Percentiles rank a stretch among this genome's conserved stretches.
Conservation (phyloP, 1,284 basidiomycete species). For the Sanghuangporus weigelae region DNA sequence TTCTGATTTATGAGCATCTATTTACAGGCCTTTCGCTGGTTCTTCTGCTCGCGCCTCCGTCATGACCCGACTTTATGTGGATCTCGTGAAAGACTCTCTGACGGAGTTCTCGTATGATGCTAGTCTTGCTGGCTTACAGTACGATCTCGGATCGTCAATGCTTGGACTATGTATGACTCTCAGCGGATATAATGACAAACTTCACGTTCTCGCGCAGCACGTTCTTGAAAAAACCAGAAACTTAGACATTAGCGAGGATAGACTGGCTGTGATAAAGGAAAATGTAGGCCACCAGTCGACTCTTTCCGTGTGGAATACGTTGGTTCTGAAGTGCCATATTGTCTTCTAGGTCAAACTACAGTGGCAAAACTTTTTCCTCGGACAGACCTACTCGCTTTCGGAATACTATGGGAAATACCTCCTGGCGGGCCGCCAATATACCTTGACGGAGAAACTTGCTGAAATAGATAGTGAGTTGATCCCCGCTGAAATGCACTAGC, state of each 20-base stretch:
- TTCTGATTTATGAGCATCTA: slow-evolving; percentile 1
- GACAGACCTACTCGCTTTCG: slow-evolving; percentile 79
- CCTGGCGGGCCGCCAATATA: slow-evolving; percentile 72
- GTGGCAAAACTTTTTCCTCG: slow-evolving; percentile 86
- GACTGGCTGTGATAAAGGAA: slow-evolving; percentile 84
- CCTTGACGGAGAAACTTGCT: slow-evolving; percentile 72
- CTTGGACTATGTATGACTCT: slow-evolving; percentile 71
- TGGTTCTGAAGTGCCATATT: not conserved
- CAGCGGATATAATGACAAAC: slow-evolving; percentile 93
- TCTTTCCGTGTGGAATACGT: slow-evolving; percentile 3
- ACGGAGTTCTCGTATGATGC: slow-evolving; percentile 94
- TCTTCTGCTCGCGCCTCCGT: slow-evolving; percentile 53
- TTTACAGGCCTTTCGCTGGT: slow-evolving; percentile 46
- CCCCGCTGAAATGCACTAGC: slow-evolving; percentile 5
- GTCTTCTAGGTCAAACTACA: slow-evolving; percentile 54
- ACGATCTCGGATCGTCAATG: slow-evolving; percentile 63
- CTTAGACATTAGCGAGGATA: slow-evolving; percentile 64
- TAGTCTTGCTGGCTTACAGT: slow-evolving; percentile 84
- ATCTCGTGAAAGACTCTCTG: slow-evolving; percentile 85
- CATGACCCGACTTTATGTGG: slow-evolving; percentile 76
- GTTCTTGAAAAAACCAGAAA: slow-evolving; percentile 72
- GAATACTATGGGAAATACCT: slow-evolving; percentile 76
- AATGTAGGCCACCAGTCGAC: slow-evolving; percentile 45
- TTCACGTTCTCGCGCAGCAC: slow-evolving; percentile 71
- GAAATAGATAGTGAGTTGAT: slow-evolving; percentile 68